Percentiles rank a stretch among this genome's conserved stretches.
Evolutionary conservation across 2,329 filamentous ascomycete genomes (phyloP).

Genomic region (Aquanectria penicillioides): DNA sequence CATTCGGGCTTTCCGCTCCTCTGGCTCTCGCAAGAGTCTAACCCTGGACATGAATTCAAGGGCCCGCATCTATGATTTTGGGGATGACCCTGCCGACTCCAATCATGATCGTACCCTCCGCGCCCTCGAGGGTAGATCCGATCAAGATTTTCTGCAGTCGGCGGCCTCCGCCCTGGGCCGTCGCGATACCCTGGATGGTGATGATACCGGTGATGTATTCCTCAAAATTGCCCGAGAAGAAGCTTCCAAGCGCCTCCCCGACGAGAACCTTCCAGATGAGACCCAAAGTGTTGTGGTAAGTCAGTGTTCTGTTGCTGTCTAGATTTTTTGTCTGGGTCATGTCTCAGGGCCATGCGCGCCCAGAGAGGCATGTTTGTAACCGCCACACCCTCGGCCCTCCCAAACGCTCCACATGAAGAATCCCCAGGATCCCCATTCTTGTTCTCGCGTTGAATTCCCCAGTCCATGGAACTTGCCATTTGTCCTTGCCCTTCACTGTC

Average conservation of each 20-base stretch:
- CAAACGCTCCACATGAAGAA: conserved; percentile 7
- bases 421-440: conserved; percentile 1
- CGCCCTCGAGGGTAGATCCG: conserved; percentile 57
- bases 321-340: conserved; percentile 13
- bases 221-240: conserved; percentile 68
- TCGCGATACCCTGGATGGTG: conserved; percentile 50
- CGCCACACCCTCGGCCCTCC: background rate
- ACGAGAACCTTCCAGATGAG: conserved; percentile 47
- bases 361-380: conserved; percentile 15
- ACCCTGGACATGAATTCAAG: conserved; percentile 63
- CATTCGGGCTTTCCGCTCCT: conserved; percentile 66
- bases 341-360: conserved; percentile 23
- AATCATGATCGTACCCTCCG: conserved; percentile 62
- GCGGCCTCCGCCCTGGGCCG: conserved; percentile 53
- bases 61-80: conserved; percentile 54
- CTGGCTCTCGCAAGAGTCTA: conserved; percentile 65
- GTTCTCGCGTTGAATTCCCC: conserved; percentile 3
- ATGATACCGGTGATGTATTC: conserved; percentile 68
- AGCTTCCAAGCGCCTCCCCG: conserved; percentile 49
- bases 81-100: conserved; percentile 54
- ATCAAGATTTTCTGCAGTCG: conserved; percentile 45
- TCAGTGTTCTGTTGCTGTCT: conserved; percentile 32
- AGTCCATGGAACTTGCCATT: background rate
- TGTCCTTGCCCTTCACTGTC: conserved; percentile 11
- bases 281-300: conserved; percentile 58